Base-by-base conservation (phyloP, 768 basidiomycete species). In the Fibroporia radiculosa region DNA sequence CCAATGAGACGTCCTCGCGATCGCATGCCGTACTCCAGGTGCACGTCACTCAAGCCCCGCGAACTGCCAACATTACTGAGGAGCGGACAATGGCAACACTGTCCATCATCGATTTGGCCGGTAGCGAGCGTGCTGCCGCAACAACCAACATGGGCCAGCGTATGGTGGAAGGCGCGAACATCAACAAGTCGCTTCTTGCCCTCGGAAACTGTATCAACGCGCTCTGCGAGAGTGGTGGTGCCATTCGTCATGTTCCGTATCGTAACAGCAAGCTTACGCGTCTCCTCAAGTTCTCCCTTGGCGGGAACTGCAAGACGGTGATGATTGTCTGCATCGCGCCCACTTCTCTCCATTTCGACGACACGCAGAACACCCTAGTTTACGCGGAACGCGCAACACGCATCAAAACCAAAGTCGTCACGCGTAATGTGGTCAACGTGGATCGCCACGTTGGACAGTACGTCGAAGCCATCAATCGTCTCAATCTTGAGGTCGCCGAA, bases 311-410 rank as follows among this genome's bases (percentile, higher is more conserved):
- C 77, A 91, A 95, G 67, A 99, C 96, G 1, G 93, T 96, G 59
- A 99, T 98, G 96, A 91, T 97, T 51, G 95, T 98, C 49, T 98
- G 96, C 61, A 73, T 99, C 37, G 93, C 93, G 0, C 96, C 96
- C 1, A 92, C 93, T 4, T 93, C 92, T 28, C 77, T 77, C 28
- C 93, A 99, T 66, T 96, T 97, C 62, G 96, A 98, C 59, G 96
- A 99, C 62, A 98, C 96, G 25, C 92, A 96, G 62, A 99, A 99
- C 61, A 98, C 96, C 2, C 82, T 99, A 38, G 72, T 96, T 49
- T 99, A 98, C 63, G 96, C 96, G 19, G 93, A 99, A 56, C 85
- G 93, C 36, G 95, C 96, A 22, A 96, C 96, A 48, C 91, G 93
- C 70, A 97, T 99, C 66, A 93, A 93, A 71, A 98, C 95, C 14